Evolutionary conservation across 2,329 filamentous ascomycete genomes (phyloP), one percentile per base, ranked within the genome.

Genomic region (Phaeomoniella chlamydospora): DNA sequence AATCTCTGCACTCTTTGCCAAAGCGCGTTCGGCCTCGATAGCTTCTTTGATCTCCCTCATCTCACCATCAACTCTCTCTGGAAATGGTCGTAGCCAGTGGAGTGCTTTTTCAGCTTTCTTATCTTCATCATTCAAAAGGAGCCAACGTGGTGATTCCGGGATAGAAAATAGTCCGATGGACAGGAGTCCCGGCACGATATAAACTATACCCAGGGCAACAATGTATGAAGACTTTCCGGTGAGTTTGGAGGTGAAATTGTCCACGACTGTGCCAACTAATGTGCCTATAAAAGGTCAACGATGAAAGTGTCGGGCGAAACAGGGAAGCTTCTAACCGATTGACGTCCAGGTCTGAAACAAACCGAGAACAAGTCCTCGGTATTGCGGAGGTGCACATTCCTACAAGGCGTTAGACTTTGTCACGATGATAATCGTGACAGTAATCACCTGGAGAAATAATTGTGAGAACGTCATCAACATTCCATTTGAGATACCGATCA

Each of bases 381-480:
- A 67, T 39, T 60, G 57, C n/a, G 65, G 63, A 1, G 65, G 65
- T 18, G 63, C 58, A 40, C 57, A 61, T 48, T 70, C 65, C 53
- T 26, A 9, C 58, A 30, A n/a, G n/a, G n/a, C n/a, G n/a, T n/a
- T n/a, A n/a, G n/a, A n/a, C n/a, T 18, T 5, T 18, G 17, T 26
- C 18, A 9, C 16, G 9, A 15, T 29, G 3, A 29, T 18, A 4
- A 13, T 36, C 32, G 34, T 46, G 43, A 43, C 45, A 44, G 22
- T 6, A 6, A 26, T 26, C n/a, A 26, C 22, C 22, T 69, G 66
- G 11, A 70, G 55, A 41, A 65, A 67, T 0, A 68, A 49, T 38
- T 68, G 65, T 1, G 61, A 59, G 40, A 67, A 72, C 2, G 67
- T 72, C 67, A 72, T 70, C 48, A 72, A 65, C 45, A 70, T 64